These are phyloP conservation scores for Piper betle DNA, from an alignment of 164 flowering plant species.

Conservation along the genomic window DNA sequence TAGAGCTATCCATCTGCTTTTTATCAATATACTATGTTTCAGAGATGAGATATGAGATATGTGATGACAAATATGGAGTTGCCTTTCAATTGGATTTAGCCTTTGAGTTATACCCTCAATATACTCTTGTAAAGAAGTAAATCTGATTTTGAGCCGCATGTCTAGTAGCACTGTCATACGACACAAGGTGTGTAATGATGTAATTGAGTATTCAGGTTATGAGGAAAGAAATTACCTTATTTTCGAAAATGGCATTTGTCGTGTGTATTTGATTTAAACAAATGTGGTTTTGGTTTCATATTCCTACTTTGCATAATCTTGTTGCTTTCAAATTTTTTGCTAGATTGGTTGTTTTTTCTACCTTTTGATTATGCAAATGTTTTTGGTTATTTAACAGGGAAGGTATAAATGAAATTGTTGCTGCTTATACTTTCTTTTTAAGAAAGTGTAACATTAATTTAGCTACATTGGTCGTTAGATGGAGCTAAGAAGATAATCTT, in stretches of 20 bases:
- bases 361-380: not conserved
- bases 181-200: too few species aligned
- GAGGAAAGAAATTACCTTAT: not conserved
- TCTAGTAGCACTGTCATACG: not conserved
- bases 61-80: too few species aligned
- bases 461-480: too few species aligned
- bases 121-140: not conserved
- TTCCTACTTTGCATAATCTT: not conserved
- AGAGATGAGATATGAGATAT: too few species aligned
- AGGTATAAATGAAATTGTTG: not conserved
- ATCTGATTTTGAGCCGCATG: not conserved
- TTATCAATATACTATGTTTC: too few species aligned
- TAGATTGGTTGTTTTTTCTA: not conserved
- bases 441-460: too few species aligned
- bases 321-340: not conserved
- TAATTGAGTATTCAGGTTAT: not conserved
- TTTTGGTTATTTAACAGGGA: not conserved
- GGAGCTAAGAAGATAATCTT: too few species aligned
- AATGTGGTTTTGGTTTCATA: not conserved
- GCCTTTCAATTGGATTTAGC: too few species aligned
- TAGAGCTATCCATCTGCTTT: not conserved
- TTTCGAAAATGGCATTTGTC: not conserved
- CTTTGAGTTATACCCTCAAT: not conserved
- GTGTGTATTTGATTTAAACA: not conserved
- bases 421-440: not conserved